Conservation (phyloP, 345 rosid species). For the Limnanthes douglasii region DNA sequence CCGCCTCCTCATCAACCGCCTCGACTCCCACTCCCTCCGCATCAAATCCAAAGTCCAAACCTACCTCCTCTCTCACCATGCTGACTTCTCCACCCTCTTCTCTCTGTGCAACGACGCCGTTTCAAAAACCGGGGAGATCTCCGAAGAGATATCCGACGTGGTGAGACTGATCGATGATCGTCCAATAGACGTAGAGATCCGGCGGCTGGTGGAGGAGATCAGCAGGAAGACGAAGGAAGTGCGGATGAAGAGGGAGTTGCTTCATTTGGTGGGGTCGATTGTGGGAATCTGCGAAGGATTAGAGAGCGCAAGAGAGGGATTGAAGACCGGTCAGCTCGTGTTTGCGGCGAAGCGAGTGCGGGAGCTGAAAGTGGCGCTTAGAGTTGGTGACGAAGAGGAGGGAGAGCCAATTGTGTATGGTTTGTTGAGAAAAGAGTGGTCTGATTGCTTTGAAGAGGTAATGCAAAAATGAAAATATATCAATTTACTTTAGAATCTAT, state of each 20-base stretch:
- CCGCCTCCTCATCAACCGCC: constrained; percentile 72
- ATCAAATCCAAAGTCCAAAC: constrained; percentile 83
- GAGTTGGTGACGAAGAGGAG: constrained; percentile 50
- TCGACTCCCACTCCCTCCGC: constrained; percentile 80
- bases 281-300: constrained; percentile 53
- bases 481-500: constrained; percentile 8
- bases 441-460: constrained; percentile 79
- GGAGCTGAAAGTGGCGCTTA: constrained; percentile 48
- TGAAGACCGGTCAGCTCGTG: constrained; percentile 40
- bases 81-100: constrained; percentile 72
- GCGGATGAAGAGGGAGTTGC: constrained; percentile 42
- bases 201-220: constrained; percentile 37
- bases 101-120: constrained; percentile 58
- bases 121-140: constrained; percentile 30
- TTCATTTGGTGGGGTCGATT: constrained; percentile 41
- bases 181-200: constrained; percentile 54
- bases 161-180: constrained; percentile 38
- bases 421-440: constrained; percentile 66
- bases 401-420: constrained; percentile 63
- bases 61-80: constrained; percentile 59
- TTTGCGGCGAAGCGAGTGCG: constrained; percentile 69
- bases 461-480: neutral
- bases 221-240: constrained; percentile 40
- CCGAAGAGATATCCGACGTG: constrained; percentile 28
- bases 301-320: constrained; percentile 36